Evolutionary conservation across 73 alveolate species (phyloP).

Genomic region (Tetrahymena thermophila): DNA sequence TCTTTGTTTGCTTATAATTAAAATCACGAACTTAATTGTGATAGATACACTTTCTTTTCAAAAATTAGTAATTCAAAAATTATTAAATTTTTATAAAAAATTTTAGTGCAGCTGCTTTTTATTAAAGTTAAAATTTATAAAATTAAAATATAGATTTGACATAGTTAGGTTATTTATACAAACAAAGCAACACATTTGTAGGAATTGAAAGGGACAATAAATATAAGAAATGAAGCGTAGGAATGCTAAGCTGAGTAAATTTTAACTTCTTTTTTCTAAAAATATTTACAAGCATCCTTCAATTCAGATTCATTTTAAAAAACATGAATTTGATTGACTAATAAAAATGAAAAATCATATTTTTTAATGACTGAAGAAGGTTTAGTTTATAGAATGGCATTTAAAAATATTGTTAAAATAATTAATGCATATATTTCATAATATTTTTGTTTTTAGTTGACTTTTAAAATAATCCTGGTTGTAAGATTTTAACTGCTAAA

Average conservation of each 20-base stretch:
- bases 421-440: neutral
- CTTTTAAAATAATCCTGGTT: neutral
- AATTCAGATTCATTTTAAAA: neutral
- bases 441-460: neutral
- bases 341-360: neutral
- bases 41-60: neutral
- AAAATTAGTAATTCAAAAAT: neutral
- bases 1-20: neutral
- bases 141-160: neutral
- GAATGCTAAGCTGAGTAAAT: neutral
- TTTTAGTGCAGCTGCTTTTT: neutral
- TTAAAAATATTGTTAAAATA: no score
- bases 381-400: no score
- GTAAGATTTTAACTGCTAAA: conserved; percentile 21
- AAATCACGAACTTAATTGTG: neutral
- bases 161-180: neutral
- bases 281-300: neutral
- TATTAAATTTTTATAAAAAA: no score
- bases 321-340: neutral
- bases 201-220: neutral
- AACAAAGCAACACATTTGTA: no score
- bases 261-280: neutral
- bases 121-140: no score
- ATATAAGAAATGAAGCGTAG: neutral
- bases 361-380: neutral